Conservation (phyloP, 2,329 filamentous ascomycete genomes). For the Aphanoascus verrucosus region DNA sequence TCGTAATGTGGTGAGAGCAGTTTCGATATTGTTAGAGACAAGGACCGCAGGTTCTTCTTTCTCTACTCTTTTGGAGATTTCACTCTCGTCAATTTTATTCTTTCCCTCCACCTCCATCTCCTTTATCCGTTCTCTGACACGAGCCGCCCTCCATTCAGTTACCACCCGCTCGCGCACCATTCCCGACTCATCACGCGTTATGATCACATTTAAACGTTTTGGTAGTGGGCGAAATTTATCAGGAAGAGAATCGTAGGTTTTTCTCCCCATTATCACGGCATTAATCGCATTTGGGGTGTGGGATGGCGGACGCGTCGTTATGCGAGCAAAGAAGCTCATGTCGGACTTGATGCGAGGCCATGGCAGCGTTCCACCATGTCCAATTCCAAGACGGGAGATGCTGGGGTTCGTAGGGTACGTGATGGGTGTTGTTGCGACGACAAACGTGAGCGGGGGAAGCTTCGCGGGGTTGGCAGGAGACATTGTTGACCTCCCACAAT, state of each 20-base stretch:
- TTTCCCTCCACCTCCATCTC: conserved; percentile 19
- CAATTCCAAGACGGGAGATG: conserved; percentile 71
- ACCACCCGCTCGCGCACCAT: conserved; percentile 25
- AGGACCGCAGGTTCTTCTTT: conserved; percentile 33
- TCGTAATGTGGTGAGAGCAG: conserved; percentile 41
- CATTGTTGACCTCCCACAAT: background rate
- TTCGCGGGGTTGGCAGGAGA: conserved; percentile 9
- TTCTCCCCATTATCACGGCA: conserved; percentile 92
- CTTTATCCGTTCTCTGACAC: conserved; percentile 19
- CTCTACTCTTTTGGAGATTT: conserved; percentile 5
- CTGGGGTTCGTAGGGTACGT: conserved; percentile 20
- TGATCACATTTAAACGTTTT: conserved; percentile 69
- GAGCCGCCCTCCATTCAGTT: conserved; percentile 27
- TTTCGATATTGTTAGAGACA: conserved; percentile 48
- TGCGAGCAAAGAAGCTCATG: conserved; percentile 89
- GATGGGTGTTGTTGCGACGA: conserved; percentile 72
- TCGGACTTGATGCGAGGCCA: conserved; percentile 84
- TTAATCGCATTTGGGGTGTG: conserved; percentile 41
- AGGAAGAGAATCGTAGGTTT: conserved; percentile 91
- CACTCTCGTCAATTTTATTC: conserved; percentile 7
- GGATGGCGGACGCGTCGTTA: conserved; percentile 55
- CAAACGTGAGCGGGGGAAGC: conserved; percentile 62
- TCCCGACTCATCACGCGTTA: conserved; percentile 43
- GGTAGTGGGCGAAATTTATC: conserved; percentile 65
- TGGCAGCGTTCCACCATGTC: conserved; percentile 63